phyloP scores from a whole-genome alignment of 2,329 filamentous ascomycete genomes.

The Berkeleyomyces basicola region DNA sequence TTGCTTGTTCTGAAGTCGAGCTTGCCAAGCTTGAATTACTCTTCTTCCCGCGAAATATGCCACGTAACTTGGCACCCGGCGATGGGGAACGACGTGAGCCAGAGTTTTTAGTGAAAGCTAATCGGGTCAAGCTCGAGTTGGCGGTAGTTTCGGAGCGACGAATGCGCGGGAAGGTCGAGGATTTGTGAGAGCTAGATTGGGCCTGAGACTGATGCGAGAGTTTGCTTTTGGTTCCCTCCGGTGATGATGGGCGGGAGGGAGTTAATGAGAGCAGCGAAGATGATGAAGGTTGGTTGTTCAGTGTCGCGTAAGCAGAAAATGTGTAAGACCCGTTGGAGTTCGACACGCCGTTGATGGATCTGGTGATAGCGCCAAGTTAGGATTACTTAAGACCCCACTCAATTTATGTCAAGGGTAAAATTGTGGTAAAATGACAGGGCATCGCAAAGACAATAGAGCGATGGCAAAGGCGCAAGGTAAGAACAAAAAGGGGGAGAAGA shows the following conservation, averaged over 20 bases:
- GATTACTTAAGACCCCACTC: neutral
- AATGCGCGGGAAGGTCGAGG: conserved; percentile 7
- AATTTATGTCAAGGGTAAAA: neutral
- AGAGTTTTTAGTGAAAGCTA: conserved; percentile 26
- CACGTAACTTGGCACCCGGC: conserved; percentile 53
- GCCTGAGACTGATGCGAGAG: neutral
- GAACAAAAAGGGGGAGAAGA: neutral
- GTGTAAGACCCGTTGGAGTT: conserved; percentile 7
- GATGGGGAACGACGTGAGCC: conserved; percentile 42
- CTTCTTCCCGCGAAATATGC: conserved; percentile 49
- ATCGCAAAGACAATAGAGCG: neutral
- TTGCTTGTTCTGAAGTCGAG: conserved; percentile 3
- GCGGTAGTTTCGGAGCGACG: conserved; percentile 3
- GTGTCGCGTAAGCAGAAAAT: conserved; percentile 2
- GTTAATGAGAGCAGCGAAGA: conserved; percentile 1
- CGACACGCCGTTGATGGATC: conserved; percentile 3
- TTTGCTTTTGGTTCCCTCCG: neutral
- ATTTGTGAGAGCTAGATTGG: conserved; percentile 7
- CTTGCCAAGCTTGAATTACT: conserved; percentile 20
- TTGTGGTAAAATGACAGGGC: neutral
- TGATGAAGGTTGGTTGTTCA: conserved; percentile 1
- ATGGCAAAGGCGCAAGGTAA: neutral
- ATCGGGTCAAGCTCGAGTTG: conserved; percentile 18
- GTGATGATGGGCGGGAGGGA: conserved; percentile 7
- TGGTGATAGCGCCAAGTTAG: conserved; percentile 13